Conservation (phyloP, 2,329 filamentous ascomycete genomes). For the Ceratocystis alfenasii region DNA sequence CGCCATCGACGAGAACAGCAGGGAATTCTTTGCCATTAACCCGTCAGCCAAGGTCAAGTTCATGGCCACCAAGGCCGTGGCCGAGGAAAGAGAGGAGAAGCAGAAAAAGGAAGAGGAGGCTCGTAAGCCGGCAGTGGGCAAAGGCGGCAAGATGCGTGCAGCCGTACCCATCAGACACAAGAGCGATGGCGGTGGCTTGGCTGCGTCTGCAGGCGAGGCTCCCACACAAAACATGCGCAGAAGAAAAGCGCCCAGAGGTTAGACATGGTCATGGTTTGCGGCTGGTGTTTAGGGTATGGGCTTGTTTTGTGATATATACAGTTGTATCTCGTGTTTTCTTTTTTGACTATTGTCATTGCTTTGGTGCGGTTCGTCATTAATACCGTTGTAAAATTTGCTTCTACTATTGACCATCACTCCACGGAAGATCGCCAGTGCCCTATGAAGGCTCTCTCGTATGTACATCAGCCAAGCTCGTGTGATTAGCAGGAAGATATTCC, state of each 20-base stretch:
- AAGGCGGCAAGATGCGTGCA: constrained; percentile 18
- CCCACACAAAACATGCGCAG: constrained; percentile 17
- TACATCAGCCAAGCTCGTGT: background rate
- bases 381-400: background rate
- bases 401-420: background rate
- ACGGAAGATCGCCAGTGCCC: constrained; percentile 8
- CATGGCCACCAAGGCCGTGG: constrained; percentile 17
- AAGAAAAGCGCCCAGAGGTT: constrained; percentile 22
- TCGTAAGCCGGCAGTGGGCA: constrained; percentile 15
- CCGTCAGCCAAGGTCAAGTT: constrained; percentile 51
- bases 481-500: background rate
- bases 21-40: constrained; percentile 80
- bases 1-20: constrained; percentile 74
- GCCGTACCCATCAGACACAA: constrained; percentile 22
- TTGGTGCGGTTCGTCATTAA: background rate
- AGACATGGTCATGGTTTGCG: background rate
- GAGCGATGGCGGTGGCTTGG: constrained; percentile 19
- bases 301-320: constrained; percentile 15
- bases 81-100: constrained; percentile 35
- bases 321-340: background rate
- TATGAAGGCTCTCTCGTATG: background rate
- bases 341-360: constrained; percentile 1
- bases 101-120: constrained; percentile 29
- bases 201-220: background rate
- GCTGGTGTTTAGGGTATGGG: constrained; percentile 16